Percentiles rank a stretch among this genome's conserved stretches.
Evolutionary conservation across 768 basidiomycete genomes (phyloP).

Genomic region (Suillus americanus): DNA sequence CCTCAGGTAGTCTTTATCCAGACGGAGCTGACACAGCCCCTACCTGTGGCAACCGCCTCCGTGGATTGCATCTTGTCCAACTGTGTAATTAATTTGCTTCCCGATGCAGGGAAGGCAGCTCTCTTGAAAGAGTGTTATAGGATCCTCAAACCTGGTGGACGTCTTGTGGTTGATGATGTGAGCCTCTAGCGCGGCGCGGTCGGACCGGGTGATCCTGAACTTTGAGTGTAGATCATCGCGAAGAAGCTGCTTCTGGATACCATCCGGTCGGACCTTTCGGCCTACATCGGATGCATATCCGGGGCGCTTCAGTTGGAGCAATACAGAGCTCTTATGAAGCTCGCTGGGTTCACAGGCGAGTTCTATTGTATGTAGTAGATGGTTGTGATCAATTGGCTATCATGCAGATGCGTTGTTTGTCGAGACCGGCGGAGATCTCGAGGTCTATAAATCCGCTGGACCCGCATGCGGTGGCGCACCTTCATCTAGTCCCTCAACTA

Average conservation of each 20-base stretch:
- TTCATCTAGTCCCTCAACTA: slow-evolving; percentile 2
- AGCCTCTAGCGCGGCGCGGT: background rate
- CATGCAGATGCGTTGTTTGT: slow-evolving; percentile 39
- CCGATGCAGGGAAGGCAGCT: slow-evolving; percentile 38
- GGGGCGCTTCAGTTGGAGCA: slow-evolving; percentile 43
- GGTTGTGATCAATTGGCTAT: background rate
- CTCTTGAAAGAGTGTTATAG: slow-evolving; percentile 47
- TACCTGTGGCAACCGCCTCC: slow-evolving; percentile 48
- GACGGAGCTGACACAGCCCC: slow-evolving; percentile 37
- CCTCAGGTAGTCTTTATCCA: slow-evolving; percentile 52
- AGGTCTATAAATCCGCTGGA: slow-evolving; percentile 30
- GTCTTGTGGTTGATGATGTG: slow-evolving; percentile 54
- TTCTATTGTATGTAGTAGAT: background rate
- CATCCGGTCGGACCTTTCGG: slow-evolving; percentile 39
- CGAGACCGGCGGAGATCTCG: slow-evolving; percentile 42
- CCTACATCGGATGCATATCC: slow-evolving; percentile 46
- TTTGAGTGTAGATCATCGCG: slow-evolving; percentile 42
- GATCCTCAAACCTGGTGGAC: slow-evolving; percentile 56
- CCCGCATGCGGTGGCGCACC: slow-evolving; percentile 18
- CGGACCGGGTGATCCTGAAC: background rate
- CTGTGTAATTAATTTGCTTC: slow-evolving; percentile 54
- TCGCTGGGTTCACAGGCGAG: slow-evolving; percentile 45
- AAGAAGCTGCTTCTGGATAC: slow-evolving; percentile 42
- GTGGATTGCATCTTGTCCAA: slow-evolving; percentile 60
- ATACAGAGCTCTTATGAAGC: slow-evolving; percentile 37